Evolutionary conservation across 2,329 filamentous ascomycete species (phyloP).

Genomic region (Xylariomycetidae sp.): DNA sequence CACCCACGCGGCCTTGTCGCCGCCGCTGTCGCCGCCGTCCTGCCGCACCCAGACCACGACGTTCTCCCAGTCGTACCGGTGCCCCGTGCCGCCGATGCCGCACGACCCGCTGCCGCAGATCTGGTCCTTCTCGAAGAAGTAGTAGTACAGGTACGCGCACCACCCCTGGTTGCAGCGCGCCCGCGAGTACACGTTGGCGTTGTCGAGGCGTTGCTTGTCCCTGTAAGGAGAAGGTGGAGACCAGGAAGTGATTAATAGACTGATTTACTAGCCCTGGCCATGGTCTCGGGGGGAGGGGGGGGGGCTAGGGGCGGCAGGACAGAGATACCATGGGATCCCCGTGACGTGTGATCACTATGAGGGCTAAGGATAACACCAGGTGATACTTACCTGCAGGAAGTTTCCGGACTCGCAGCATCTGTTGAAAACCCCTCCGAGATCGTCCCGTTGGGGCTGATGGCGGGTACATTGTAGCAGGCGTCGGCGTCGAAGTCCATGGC

Average conservation of each 20-base stretch:
- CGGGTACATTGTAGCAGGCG: slow-evolving; percentile 29
- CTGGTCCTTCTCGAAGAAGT: slow-evolving; percentile 40
- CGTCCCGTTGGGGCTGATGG: slow-evolving; percentile 22
- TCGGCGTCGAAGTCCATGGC: slow-evolving; percentile 24
- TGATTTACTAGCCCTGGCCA: too few species aligned
- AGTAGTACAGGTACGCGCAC: slow-evolving; percentile 35
- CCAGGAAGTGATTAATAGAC: too few species aligned
- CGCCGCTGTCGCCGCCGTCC: too few species aligned
- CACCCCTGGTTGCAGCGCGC: slow-evolving; percentile 35
- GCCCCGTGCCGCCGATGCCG: slow-evolving; percentile 20
- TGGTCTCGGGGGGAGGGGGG: too few species aligned
- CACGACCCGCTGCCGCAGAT: slow-evolving; percentile 16
- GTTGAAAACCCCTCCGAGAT: slow-evolving; percentile 15
- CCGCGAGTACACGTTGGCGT: slow-evolving; percentile 34
- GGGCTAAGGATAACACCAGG: too few species aligned
- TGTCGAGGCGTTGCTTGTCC: too few species aligned
- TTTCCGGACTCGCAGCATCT: slow-evolving; percentile 5
- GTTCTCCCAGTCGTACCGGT: slow-evolving; percentile 26
- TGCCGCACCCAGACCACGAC: slow-evolving; percentile 14
- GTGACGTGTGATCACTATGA: too few species aligned
- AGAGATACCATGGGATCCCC: too few species aligned
- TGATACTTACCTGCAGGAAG: slow-evolving; percentile 23
- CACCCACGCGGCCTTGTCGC: slow-evolving; percentile 8
- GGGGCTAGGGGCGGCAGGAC: too few species aligned
- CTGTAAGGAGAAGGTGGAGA: too few species aligned